These are phyloP conservation scores for Astragalus glycyphyllos DNA, from an alignment of 306 rosid genomes.

Conservation along the genomic window DNA sequence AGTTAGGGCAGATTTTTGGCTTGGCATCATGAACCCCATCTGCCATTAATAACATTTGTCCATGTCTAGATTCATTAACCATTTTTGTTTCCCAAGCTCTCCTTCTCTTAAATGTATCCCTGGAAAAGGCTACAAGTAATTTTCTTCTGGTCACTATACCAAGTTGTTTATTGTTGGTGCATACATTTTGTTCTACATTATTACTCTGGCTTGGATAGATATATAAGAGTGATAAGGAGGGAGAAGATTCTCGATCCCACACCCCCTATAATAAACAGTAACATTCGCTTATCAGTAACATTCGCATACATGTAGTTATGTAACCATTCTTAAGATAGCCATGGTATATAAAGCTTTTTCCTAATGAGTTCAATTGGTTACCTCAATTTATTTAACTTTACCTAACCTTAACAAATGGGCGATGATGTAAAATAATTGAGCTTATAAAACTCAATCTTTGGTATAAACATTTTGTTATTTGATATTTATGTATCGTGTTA, in stretches of 20 bases:
- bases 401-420: neutral
- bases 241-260: too few species aligned
- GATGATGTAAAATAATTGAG: neutral
- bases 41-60: neutral
- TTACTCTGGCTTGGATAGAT: neutral
- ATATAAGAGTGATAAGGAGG: too few species aligned
- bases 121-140: neutral
- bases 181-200: neutral
- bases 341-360: neutral
- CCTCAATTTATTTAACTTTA: neutral
- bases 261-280: too few species aligned
- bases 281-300: too few species aligned
- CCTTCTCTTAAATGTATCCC: neutral
- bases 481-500: neutral
- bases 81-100: neutral
- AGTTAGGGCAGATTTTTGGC: neutral
- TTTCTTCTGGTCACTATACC: neutral
- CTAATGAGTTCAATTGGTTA: neutral
- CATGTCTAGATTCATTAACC: slow-evolving; percentile 2
- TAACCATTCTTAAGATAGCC: slow-evolving; percentile 14
- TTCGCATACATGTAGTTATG: too few species aligned
- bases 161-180: neutral
- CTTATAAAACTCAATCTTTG: neutral
- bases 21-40: neutral
- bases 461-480: slow-evolving; percentile 1